Percentiles rank a stretch among this genome's conserved stretches.
These are phyloP conservation scores for Fusarium avenaceum DNA, from an alignment of 2,329 filamentous ascomycete genomes.

Conservation along the genomic window DNA sequence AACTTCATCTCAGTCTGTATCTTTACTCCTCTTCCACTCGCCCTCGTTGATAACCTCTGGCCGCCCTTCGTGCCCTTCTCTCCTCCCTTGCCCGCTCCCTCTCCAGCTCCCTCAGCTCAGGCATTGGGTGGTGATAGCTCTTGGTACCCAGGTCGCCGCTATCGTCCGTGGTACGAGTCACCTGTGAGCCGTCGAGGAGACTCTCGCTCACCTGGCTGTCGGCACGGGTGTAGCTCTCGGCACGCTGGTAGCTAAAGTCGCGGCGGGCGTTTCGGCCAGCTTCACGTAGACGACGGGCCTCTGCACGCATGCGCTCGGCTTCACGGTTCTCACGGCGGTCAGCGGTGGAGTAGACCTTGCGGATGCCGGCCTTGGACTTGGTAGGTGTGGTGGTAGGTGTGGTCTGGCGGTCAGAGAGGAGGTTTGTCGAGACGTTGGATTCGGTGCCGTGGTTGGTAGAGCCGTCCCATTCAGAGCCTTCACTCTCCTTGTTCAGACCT, in stretches of 20 bases:
- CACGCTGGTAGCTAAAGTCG: conserved; percentile 68
- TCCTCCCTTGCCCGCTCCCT: conserved; percentile 54
- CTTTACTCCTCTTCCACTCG: conserved; percentile 50
- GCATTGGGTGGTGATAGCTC: conserved; percentile 69
- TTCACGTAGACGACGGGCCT: conserved; percentile 68
- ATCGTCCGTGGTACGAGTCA: conserved; percentile 56
- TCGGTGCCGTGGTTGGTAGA: conserved; percentile 73
- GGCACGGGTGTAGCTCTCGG: conserved; percentile 42
- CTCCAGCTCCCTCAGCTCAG: conserved; percentile 60
- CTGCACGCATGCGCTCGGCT: conserved; percentile 67
- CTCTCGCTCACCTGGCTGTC: conserved; percentile 50
- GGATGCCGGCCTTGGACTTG: conserved; percentile 60
- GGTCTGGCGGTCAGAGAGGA: conserved; percentile 69
- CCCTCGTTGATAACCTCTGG: conserved; percentile 52
- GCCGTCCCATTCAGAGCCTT: conserved; percentile 85
- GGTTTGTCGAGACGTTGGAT: conserved; percentile 73
- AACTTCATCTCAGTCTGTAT: conserved; percentile 2
- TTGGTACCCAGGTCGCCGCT: conserved; percentile 68
- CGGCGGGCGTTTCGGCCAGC: conserved; percentile 62
- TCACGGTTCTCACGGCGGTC: conserved; percentile 67
- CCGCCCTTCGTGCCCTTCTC: conserved; percentile 52
- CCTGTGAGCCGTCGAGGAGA: conserved; percentile 51
- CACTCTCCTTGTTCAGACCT: conserved; percentile 85
- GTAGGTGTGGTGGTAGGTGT: conserved; percentile 68
- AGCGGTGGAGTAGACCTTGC: conserved; percentile 73